Conservation (phyloP, 441 rosid genomes). For the Jatropha multifida region DNA sequence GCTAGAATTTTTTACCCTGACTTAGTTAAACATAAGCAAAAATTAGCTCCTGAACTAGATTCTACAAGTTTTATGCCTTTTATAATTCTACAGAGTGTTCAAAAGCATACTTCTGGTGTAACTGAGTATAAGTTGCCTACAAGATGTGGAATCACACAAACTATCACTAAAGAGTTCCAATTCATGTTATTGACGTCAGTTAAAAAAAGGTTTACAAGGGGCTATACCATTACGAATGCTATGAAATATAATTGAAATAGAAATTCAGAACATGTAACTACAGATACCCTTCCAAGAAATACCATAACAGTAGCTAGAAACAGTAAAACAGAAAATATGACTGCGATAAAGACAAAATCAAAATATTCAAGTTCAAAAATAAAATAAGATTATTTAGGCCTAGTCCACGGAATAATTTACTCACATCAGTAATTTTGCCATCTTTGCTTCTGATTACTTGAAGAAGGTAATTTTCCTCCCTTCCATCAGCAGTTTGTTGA, state of each 20-base stretch:
- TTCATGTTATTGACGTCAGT: not conserved
- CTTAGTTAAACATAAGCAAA: not conserved
- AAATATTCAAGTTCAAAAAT: not conserved
- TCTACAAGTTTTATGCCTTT: constrained; percentile 5
- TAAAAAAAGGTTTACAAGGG: constrained; percentile 4
- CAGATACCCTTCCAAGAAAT: not conserved
- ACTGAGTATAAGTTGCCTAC: not conserved
- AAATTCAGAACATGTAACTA: constrained; percentile 4
- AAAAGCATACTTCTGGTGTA: not conserved
- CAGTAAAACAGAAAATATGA: not conserved
- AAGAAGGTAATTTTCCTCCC: constrained; percentile 72
- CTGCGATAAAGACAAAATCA: not conserved
- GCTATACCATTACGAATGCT: not conserved
- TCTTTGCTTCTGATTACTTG: constrained; percentile 73
- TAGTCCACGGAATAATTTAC: constrained; percentile 28
- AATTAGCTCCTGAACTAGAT: not conserved
- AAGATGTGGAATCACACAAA: not conserved
- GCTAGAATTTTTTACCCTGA: not conserved
- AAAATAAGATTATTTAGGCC: not conserved
- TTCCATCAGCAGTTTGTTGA: constrained; percentile 55
- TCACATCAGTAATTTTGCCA: constrained; percentile 72
- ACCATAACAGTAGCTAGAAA: constrained; percentile 3
- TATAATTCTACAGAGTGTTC: not conserved
- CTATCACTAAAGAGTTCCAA: not conserved
- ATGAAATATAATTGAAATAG: not conserved